Base-by-base conservation (phyloP, 306 rosid genomes). In the Glycyrrhiza uralensis region DNA sequence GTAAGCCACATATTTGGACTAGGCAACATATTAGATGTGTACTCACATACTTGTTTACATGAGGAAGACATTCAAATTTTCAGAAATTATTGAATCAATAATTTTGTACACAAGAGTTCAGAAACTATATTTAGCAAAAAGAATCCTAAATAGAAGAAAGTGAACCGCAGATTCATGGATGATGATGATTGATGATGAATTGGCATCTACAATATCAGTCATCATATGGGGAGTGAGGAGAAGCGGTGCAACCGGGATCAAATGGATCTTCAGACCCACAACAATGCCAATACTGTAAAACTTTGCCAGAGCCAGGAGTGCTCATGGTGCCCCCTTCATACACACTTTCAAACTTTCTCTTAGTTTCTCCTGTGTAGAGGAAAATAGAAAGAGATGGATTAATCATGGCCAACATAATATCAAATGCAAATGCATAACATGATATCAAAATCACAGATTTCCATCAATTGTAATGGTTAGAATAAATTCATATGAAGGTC, bases 281-380 rank as follows among this genome's bases (percentile, higher is more conserved):
- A 64, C 98, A 90, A 81, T 90, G 98, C 98, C 98, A 93, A 57
- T 93, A 93, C 58, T 93, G 98, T 47, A 90, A 71, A 56, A 93
- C 97, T 76, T 82, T 75, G 69, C 98, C 98, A 6, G 97, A 83
- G 72, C 83, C 88, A 0, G 96, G 97, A 76, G 96, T 83, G 72
- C 71, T 77, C 97, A 90, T 83, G 39, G 97, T 90, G 30, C 98
- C 98, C 62, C 97, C 98, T 22, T 81, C 51, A 79, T 81, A 82
- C 54, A 93, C 98, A 47, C 97, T 93, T 83, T 93, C 98, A 77
- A 93, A 93, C 87, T 93, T 90, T 60, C 98, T 86, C 92, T 72
- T 93, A 0, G 98, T 93, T 84, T 93, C 98, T 76, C 98, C 98
- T 93, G 77, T 18, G 49, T 33, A 26, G 11, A 77, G 49, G 12